phyloP scores from a whole-genome alignment of 164 flowering plant genomes.

The Sedum album region DNA sequence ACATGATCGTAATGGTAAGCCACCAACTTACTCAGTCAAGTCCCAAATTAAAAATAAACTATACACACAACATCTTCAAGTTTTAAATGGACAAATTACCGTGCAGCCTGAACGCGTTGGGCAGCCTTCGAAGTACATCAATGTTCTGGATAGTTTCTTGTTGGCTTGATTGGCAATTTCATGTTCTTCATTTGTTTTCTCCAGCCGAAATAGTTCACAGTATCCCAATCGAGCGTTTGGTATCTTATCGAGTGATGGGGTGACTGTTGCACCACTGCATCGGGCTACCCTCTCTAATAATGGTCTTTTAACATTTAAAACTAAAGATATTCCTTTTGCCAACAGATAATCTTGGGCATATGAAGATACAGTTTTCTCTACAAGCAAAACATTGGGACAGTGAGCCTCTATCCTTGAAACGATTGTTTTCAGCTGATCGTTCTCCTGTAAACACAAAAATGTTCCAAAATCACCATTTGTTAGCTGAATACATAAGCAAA shows the following conservation, averaged over 20 bases:
- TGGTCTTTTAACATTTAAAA: conserved; percentile 57
- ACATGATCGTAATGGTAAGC: background rate
- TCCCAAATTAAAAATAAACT: background rate
- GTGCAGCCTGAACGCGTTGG: conserved; percentile 70
- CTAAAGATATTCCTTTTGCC: conserved; percentile 53
- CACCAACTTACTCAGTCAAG: background rate
- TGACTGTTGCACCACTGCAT: conserved; percentile 57
- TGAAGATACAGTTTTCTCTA: conserved; percentile 62
- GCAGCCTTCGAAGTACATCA: conserved; percentile 70
- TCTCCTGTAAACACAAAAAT: conserved; percentile 39
- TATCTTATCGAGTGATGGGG: conserved; percentile 55
- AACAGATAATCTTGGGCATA: conserved; percentile 62
- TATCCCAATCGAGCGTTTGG: conserved; percentile 45
- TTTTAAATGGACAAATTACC: conserved; percentile 18
- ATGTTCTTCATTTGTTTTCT: conserved; percentile 45
- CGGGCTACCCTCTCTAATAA: conserved; percentile 62
- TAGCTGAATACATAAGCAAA: background rate
- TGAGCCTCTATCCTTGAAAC: conserved; percentile 55
- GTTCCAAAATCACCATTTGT: too few relatives aligned
- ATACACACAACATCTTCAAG: background rate
- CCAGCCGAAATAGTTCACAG: conserved; percentile 54
- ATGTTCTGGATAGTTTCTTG: conserved; percentile 41
- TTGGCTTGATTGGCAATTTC: conserved; percentile 48
- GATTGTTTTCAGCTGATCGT: conserved; percentile 61
- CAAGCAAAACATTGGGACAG: conserved; percentile 48